Base-by-base conservation (phyloP, 1,139 yeast species). In the Kodamaea derodonti region DNA sequence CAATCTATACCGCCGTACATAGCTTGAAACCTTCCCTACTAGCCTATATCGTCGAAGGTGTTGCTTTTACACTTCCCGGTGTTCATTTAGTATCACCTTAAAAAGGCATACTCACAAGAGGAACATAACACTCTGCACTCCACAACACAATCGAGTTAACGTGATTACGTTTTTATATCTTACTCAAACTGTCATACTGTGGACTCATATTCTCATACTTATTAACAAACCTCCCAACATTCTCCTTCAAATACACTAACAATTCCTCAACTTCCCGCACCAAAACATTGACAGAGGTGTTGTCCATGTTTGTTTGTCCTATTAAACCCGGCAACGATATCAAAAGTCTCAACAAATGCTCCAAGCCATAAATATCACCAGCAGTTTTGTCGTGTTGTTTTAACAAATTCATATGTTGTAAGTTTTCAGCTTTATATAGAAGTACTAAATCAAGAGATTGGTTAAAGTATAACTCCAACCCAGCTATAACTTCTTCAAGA, bases 241-340 rank as follows among this genome's bases (percentile, higher is more conserved):
- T 79, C 35, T 56, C 59, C 33, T 75, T 60, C 16, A 85, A 58
- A 39, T 60, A 75, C 32, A 75, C 80, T 38, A 84, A 49, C 34
- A 83, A 73, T 4, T 60, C 69, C 35, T 72, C 70, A 37, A 82
- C 46, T 37, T 67, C 68, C 20, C 48, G 50, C 31, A 66, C 45
- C 36, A 69, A 56, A 11, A 75, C 74, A 4, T 65, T 67, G n/a
- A 84, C 65, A 36, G 92, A 80, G 39, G 80, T 81, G 14, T 77
- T 69, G 50, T 90, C 97, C 92, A 90, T 86, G 10, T 80, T 65
- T 0, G 95, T 79, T 44, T 81, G 82, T 1, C 87, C 74, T 31
- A 90, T 71, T 15, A 88, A 63, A 3, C 87, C 94, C 0, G 97
- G 97, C 32, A 92, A 62, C 1, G 87, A 69, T 9, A 87, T 82